These are phyloP conservation scores for Boletus vinaceobasis DNA, from an alignment of 768 basidiomycete species.

Conservation along the genomic window DNA sequence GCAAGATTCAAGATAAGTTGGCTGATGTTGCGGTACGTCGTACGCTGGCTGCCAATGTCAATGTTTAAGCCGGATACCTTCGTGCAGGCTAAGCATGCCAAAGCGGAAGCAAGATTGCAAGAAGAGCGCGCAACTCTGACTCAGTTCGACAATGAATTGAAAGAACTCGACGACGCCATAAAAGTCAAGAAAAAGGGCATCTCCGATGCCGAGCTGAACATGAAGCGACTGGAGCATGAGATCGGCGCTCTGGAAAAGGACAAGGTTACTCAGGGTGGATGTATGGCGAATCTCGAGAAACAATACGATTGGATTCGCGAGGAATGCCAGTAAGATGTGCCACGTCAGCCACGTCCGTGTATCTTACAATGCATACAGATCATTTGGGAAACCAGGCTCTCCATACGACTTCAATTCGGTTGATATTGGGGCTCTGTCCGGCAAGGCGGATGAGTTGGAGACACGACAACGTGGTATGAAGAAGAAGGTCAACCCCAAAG, in stretches of 20 bases:
- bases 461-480: constrained; percentile 81
- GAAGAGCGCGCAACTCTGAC: constrained; percentile 86
- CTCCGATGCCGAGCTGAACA: constrained; percentile 58
- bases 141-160: constrained; percentile 86
- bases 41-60: background rate
- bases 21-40: constrained; percentile 21
- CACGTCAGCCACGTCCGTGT: background rate
- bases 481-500: constrained; percentile 94
- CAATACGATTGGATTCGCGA: constrained; percentile 85
- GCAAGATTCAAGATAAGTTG: constrained; percentile 52
- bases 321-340: constrained; percentile 71
- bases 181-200: constrained; percentile 76
- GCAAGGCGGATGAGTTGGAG: constrained; percentile 72
- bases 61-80: background rate
- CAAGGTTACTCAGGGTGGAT: constrained; percentile 47
- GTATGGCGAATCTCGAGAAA: constrained; percentile 68
- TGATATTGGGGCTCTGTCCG: constrained; percentile 56
- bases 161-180: constrained; percentile 76
- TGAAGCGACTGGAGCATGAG: constrained; percentile 71
- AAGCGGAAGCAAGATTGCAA: constrained; percentile 67
- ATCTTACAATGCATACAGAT: constrained; percentile 39
- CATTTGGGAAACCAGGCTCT: constrained; percentile 78
- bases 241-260: constrained; percentile 64
- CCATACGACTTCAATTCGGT: constrained; percentile 75
- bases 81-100: constrained; percentile 50